These are phyloP conservation scores for Lactuca saligna DNA, from an alignment of 129 eudicot genomes.

Conservation along the genomic window DNA sequence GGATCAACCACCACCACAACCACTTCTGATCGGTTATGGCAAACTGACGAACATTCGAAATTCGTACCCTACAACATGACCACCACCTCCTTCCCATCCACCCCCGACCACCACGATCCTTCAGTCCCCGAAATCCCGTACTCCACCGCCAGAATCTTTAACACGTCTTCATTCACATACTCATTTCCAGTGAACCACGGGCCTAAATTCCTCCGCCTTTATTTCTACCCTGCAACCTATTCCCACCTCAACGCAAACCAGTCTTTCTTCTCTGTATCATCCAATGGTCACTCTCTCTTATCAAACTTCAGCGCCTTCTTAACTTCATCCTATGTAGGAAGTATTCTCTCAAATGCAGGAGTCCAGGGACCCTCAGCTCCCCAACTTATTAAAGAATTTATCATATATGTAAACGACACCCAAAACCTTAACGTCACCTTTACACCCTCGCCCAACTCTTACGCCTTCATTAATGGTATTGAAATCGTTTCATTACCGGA, in stretches of 20 bases:
- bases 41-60: constrained; percentile 27
- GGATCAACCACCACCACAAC: constrained; percentile 15
- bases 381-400: constrained; percentile 37
- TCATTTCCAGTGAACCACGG: constrained; percentile 33
- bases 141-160: constrained; percentile 38
- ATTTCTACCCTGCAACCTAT: constrained; percentile 44
- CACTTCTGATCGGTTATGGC: constrained; percentile 22
- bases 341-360: not conserved
- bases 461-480: constrained; percentile 56
- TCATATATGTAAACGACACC: constrained; percentile 26
- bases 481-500: constrained; percentile 53
- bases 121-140: constrained; percentile 21
- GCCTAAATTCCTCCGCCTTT: constrained; percentile 59
- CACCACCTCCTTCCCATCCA: constrained; percentile 4
- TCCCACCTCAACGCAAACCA: not conserved
- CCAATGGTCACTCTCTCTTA: constrained; percentile 40
- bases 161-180: constrained; percentile 38
- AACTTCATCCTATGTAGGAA: constrained; percentile 19
- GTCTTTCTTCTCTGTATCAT: constrained; percentile 39
- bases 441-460: constrained; percentile 39
- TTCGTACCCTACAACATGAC: constrained; percentile 1
- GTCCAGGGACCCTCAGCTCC: not conserved
- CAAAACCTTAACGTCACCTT: constrained; percentile 38
- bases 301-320: constrained; percentile 44
- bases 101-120: not conserved